A percentile compares a stretch with the other conserved stretches of the same genome.
Evolutionary conservation across 441 rosid species (phyloP).

Genomic region (Jatropha podagrica): DNA sequence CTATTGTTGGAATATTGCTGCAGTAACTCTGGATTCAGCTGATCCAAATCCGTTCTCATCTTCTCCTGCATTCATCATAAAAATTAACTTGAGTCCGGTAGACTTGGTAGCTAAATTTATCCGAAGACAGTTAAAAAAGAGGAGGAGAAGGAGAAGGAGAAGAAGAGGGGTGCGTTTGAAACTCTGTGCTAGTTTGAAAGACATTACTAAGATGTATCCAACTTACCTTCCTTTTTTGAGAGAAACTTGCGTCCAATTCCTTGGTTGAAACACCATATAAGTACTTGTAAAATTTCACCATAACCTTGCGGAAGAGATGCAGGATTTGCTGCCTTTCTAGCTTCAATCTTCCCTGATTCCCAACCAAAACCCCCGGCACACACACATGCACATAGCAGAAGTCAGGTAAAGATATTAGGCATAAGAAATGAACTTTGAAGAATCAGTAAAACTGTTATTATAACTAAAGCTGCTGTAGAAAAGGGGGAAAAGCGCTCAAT

Average conservation of each 20-base stretch:
- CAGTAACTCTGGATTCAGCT: neutral
- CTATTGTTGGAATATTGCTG: slow-evolving; percentile 4
- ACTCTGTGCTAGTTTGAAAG: neutral
- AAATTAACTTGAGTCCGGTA: neutral
- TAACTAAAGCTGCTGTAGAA: no score
- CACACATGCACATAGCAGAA: neutral
- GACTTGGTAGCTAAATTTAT: neutral
- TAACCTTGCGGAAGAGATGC: neutral
- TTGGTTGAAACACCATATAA: neutral
- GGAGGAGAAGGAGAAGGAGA: neutral
- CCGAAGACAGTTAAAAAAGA: neutral
- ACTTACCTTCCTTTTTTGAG: slow-evolving; percentile 7
- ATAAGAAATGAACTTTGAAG: no score
- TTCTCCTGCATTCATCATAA: neutral
- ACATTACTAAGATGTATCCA: neutral
- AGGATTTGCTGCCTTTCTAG: neutral
- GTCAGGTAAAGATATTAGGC: neutral
- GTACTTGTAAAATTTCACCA: slow-evolving; percentile 8
- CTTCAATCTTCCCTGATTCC: slow-evolving; percentile 1
- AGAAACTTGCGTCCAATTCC: neutral
- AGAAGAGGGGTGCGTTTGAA: no score
- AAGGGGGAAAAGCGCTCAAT: neutral
- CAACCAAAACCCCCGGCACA: neutral
- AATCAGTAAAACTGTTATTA: no score
- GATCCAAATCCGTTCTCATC: neutral